phyloP scores from a whole-genome alignment of 768 basidiomycete genomes.

The Termitomyces sp. region DNA sequence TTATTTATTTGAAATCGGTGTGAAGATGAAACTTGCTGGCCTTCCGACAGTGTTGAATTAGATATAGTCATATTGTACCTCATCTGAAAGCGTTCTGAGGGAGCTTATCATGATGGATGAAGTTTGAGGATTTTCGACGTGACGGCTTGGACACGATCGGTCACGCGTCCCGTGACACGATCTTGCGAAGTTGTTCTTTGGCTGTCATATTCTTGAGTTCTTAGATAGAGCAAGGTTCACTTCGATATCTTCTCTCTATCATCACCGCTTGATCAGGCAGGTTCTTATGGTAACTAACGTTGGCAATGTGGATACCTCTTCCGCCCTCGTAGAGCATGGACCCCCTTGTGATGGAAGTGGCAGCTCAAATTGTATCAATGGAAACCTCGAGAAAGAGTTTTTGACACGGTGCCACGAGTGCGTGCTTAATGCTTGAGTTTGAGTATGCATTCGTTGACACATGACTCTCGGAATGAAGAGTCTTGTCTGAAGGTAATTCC shows the following conservation, averaged over 20 bases:
- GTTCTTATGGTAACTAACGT: background rate
- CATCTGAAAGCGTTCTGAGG: background rate
- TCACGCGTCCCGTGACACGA: conserved; percentile 11
- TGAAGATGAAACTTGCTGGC: conserved; percentile 71
- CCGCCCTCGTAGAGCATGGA: background rate
- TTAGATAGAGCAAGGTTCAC: background rate
- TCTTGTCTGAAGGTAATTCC: conserved; percentile 12
- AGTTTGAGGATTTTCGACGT: background rate
- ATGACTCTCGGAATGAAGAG: conserved; percentile 1
- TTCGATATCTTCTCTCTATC: background rate
- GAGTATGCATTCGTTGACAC: background rate
- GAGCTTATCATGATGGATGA: background rate
- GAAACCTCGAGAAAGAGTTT: background rate
- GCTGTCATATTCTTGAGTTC: no score
- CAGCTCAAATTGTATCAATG: background rate
- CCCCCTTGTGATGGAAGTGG: background rate
- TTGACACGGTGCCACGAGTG: background rate
- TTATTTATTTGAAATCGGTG: conserved; percentile 85
- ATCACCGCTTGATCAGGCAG: background rate
- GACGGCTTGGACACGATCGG: conserved; percentile 16
- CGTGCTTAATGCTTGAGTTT: background rate
- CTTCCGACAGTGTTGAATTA: conserved; percentile 40
- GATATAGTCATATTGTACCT: background rate
- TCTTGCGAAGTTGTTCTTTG: background rate
- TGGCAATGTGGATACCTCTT: background rate